phyloP scores from a whole-genome alignment of 192 early-diverging fungal genomes.

The Irineochytrium annulatum region DNA sequence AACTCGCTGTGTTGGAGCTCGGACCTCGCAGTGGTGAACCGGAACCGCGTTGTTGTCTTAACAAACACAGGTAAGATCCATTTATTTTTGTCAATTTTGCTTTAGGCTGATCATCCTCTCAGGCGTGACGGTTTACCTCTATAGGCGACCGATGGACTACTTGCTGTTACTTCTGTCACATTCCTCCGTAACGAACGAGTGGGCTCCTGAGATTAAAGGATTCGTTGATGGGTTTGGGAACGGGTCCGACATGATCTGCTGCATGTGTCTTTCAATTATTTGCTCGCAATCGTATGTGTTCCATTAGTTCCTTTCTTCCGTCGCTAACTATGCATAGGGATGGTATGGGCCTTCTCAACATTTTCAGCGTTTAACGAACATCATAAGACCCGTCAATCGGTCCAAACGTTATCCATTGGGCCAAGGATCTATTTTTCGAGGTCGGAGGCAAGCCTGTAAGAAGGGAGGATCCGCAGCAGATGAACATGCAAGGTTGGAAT shows the following conservation, averaged over 20 bases:
- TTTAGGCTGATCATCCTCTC: too few species aligned
- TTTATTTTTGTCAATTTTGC: not conserved
- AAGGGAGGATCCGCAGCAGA: slow-evolving; percentile 7
- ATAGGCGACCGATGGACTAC: slow-evolving; percentile 14
- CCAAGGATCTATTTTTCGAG: slow-evolving; percentile 32
- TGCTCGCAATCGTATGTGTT: too few species aligned
- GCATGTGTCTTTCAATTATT: slow-evolving; percentile 79
- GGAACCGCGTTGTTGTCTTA: too few species aligned
- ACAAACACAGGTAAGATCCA: slow-evolving; percentile 66
- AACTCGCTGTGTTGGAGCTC: too few species aligned
- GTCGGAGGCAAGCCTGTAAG: slow-evolving; percentile 34
- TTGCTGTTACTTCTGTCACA: slow-evolving; percentile 2
- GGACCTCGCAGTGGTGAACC: too few species aligned
- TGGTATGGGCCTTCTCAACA: too few species aligned
- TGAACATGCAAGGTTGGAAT: not conserved
- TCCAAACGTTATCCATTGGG: slow-evolving; percentile 21
- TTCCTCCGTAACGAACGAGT: slow-evolving; percentile 8
- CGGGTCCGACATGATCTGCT: too few species aligned
- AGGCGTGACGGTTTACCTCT: slow-evolving; percentile 12
- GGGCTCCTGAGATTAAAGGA: slow-evolving; percentile 4
- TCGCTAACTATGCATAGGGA: too few species aligned
- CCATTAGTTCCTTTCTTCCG: too few species aligned
- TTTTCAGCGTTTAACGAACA: too few species aligned
- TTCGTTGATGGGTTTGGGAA: slow-evolving; percentile 12
- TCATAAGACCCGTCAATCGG: not conserved